These are phyloP conservation scores for Apophysomyces sp. DNA, from an alignment of 371 early-diverging fungal genomes.

Conservation along the genomic window DNA sequence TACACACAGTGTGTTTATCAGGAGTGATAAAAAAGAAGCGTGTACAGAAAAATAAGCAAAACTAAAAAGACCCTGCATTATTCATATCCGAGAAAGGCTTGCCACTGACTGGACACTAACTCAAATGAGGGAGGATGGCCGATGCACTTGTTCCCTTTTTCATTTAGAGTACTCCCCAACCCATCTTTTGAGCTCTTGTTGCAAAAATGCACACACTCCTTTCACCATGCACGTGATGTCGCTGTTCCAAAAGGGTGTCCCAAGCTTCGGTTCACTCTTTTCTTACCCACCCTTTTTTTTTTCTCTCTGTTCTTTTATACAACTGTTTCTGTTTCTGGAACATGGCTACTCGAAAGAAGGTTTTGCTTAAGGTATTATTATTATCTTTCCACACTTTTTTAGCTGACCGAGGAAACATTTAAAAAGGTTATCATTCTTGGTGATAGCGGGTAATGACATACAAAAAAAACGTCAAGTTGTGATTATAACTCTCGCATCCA, in stretches of 20 bases:
- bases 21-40: neutral
- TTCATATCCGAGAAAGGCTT: neutral
- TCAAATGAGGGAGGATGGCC: no score
- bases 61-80: neutral
- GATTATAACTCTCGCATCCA: neutral
- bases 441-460: conserved; percentile 83
- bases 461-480: neutral
- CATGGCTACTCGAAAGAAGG: conserved; percentile 62
- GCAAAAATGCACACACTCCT: no score
- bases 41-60: neutral
- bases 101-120: neutral
- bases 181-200: no score
- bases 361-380: conserved; percentile 61
- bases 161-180: neutral
- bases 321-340: neutral
- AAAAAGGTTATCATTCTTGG: conserved; percentile 86
- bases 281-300: neutral
- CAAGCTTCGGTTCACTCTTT: neutral
- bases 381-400: no score
- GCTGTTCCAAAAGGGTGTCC: neutral
- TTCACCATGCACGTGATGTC: neutral
- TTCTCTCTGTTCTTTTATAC: neutral
- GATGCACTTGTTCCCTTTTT: neutral
- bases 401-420: neutral
- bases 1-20: neutral